Conservation (phyloP, 441 rosid genomes). For the Brassica balearica region DNA sequence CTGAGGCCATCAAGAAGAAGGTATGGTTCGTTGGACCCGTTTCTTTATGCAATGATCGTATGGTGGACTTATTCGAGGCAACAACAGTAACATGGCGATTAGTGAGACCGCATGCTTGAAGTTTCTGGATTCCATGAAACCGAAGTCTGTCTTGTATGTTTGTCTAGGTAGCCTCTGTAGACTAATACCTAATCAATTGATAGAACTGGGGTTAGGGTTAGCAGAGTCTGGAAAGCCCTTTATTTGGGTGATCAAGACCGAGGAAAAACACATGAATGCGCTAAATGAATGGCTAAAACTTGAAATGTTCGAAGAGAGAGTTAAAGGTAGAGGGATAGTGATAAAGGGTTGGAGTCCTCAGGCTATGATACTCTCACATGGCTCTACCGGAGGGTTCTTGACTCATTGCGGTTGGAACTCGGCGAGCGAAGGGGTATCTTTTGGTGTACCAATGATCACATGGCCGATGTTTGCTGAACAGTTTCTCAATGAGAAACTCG, state of each 20-base stretch:
- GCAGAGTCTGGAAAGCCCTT: constrained; percentile 56
- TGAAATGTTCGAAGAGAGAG: constrained; percentile 60
- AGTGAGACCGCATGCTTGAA: constrained; percentile 46
- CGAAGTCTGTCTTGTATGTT: constrained; percentile 55
- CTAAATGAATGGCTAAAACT: constrained; percentile 55
- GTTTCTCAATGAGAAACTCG: constrained; percentile 69
- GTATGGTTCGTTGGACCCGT: constrained; percentile 71
- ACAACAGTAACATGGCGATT: constrained; percentile 47
- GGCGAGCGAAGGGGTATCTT: constrained; percentile 61
- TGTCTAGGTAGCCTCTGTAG: constrained; percentile 68
- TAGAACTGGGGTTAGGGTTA: constrained; percentile 59
- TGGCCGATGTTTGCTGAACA: constrained; percentile 87
- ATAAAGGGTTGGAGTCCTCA: constrained; percentile 88
- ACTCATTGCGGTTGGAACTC: constrained; percentile 97
- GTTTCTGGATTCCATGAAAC: constrained; percentile 55
- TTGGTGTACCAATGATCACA: constrained; percentile 73
- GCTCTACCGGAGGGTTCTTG: constrained; percentile 65
- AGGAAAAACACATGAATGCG: constrained; percentile 43
- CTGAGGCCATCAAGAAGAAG: constrained; percentile 50
- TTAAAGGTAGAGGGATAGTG: constrained; percentile 61
- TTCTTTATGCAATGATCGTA: constrained; percentile 50
- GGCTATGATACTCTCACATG: constrained; percentile 70
- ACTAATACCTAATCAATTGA: constrained; percentile 54
- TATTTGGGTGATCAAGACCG: constrained; percentile 62
- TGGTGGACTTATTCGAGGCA: constrained; percentile 54